Evolutionary conservation across 495 filamentous ascomycete genomes (phyloP).

Genomic region (Entonaema liquescens): DNA sequence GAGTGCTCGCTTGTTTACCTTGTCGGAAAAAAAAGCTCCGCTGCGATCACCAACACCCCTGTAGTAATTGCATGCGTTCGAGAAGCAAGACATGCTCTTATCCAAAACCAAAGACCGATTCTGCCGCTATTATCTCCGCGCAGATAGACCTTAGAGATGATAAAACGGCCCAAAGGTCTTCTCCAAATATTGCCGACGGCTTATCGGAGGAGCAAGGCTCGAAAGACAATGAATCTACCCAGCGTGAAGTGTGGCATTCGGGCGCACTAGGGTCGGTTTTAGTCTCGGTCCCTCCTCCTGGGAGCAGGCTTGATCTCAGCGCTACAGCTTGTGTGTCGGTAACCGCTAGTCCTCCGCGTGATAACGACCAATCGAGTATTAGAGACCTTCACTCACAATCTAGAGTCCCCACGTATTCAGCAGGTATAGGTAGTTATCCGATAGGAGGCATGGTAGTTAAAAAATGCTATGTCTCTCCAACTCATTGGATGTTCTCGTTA

Average conservation of each 20-base stretch:
- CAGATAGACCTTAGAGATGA: not conserved
- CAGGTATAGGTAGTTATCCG: conserved; percentile 16
- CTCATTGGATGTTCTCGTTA: conserved; percentile 18
- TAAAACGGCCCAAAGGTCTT: not conserved
- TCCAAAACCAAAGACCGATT: not conserved
- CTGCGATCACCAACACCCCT: conserved; percentile 52
- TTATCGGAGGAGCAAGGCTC: not conserved
- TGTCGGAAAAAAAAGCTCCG: conserved; percentile 55
- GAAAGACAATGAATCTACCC: conserved; percentile 6
- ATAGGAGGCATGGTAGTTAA: conserved; percentile 23
- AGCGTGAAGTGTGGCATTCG: conserved; percentile 14
- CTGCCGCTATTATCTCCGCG: not conserved
- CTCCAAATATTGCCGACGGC: not conserved
- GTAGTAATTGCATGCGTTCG: conserved; percentile 48
- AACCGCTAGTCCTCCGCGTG: not conserved
- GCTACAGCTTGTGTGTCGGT: not conserved
- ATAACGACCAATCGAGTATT: not conserved
- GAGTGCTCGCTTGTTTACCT: conserved; percentile 51
- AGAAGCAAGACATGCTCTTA: conserved; percentile 42
- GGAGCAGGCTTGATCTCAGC: not conserved
- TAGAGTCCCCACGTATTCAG: conserved; percentile 12
- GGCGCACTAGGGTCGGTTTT: not conserved
- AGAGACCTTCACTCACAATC: conserved; percentile 18
- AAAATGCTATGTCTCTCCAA: conserved; percentile 5
- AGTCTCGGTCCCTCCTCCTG: conserved; percentile 5